These are phyloP conservation scores for Atractiella rhizophila DNA, from an alignment of 768 basidiomycete species.

Conservation along the genomic window DNA sequence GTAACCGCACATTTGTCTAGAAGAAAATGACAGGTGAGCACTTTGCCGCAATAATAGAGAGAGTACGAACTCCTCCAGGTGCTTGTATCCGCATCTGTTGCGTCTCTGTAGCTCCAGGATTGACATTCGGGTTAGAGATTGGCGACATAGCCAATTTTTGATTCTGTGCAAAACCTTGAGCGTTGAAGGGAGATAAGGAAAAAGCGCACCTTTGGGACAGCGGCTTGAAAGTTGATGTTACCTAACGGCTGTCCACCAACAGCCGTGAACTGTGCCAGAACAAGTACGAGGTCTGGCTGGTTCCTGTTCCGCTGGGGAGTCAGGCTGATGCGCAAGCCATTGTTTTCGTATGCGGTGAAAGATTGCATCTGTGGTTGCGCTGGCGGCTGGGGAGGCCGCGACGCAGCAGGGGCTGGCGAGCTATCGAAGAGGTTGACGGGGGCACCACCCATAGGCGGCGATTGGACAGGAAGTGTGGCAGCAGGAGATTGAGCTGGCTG, in stretches of 20 bases:
- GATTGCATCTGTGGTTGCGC: slow-evolving; percentile 32
- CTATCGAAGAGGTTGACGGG: slow-evolving; percentile 18
- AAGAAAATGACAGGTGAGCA: not conserved
- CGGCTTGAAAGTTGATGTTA: slow-evolving; percentile 78
- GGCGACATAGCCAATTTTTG: slow-evolving; percentile 95
- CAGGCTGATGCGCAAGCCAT: slow-evolving; percentile 63
- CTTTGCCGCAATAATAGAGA: not conserved
- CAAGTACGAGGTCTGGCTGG: slow-evolving; percentile 71
- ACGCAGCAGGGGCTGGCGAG: slow-evolving; percentile 10
- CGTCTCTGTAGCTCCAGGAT: slow-evolving; percentile 56
- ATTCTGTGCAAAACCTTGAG: slow-evolving; percentile 30
- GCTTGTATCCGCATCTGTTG: slow-evolving; percentile 86
- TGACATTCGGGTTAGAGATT: slow-evolving; percentile 64
- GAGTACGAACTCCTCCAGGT: slow-evolving; percentile 22
- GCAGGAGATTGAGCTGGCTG: slow-evolving; percentile 20
- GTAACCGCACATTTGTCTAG: slow-evolving; percentile 57
- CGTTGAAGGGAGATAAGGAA: not conserved
- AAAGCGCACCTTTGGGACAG: slow-evolving; percentile 58
- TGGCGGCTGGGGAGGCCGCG: slow-evolving; percentile 20
- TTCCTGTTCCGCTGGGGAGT: slow-evolving; percentile 58
- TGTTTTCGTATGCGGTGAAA: slow-evolving; percentile 77
- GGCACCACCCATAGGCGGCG: slow-evolving; percentile 12
- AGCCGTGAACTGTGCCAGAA: slow-evolving; percentile 64
- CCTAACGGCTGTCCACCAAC: slow-evolving; percentile 29
- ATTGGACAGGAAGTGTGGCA: slow-evolving; percentile 21